Evolutionary conservation across 2,329 filamentous ascomycete species (phyloP).

Genomic region (Diatrype stigma): DNA sequence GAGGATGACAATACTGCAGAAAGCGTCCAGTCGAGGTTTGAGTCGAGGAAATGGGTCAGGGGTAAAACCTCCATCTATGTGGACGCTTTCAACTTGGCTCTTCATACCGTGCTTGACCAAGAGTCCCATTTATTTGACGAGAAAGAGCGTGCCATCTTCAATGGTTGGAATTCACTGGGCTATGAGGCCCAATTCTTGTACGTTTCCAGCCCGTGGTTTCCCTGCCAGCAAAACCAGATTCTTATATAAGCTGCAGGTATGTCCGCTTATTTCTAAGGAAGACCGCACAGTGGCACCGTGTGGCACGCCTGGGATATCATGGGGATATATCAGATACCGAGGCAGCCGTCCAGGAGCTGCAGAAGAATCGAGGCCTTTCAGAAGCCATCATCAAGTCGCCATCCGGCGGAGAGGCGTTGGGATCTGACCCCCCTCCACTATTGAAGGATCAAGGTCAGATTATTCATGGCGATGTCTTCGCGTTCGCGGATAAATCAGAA

Average conservation of each 20-base stretch:
- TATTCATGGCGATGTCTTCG: slow-evolving; percentile 55
- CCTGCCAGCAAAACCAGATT: not conserved
- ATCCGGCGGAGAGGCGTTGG: slow-evolving; percentile 8
- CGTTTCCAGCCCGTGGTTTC: slow-evolving; percentile 24
- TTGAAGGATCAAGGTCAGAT: slow-evolving; percentile 33
- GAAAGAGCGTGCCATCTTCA: slow-evolving; percentile 73
- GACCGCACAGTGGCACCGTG: slow-evolving; percentile 84
- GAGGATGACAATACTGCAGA: slow-evolving; percentile 41
- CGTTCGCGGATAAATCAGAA: slow-evolving; percentile 76
- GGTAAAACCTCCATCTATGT: slow-evolving; percentile 91
- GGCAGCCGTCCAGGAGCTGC: slow-evolving; percentile 61
- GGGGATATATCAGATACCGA: slow-evolving; percentile 75
- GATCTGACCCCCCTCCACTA: slow-evolving; percentile 24
- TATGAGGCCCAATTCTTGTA: slow-evolving; percentile 93
- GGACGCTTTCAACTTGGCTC: slow-evolving; percentile 90
- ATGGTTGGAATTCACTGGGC: slow-evolving; percentile 64
- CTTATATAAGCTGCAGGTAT: slow-evolving; percentile 55
- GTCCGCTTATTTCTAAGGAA: slow-evolving; percentile 91
- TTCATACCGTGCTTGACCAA: slow-evolving; percentile 84
- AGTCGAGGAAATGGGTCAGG: slow-evolving; percentile 58
- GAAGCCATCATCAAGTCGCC: slow-evolving; percentile 9
- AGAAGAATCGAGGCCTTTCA: slow-evolving; percentile 55
- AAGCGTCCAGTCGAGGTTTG: slow-evolving; percentile 37
- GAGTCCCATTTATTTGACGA: slow-evolving; percentile 84
- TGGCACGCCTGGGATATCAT: slow-evolving; percentile 72